Percentiles rank a stretch among this genome's conserved stretches.
phyloP scores from a whole-genome alignment of 148 eudicot species.

The Dysphania ambrosioides region DNA sequence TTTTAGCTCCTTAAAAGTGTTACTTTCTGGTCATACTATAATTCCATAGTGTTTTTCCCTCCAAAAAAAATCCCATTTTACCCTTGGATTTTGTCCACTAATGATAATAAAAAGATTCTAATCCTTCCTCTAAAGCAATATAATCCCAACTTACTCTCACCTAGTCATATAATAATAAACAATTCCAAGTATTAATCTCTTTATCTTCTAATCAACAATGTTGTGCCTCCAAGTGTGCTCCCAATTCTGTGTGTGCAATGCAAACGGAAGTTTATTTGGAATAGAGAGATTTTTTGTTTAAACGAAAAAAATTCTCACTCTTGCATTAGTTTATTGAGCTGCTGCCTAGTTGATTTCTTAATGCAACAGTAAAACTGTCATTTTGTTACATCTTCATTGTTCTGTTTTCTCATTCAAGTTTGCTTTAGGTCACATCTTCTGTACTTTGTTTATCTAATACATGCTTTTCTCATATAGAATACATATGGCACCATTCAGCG shows the following conservation, averaged over 20 bases:
- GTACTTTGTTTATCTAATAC: slow-evolving; percentile 13
- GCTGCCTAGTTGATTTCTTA: neutral
- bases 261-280: too few relatives aligned
- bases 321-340: neutral
- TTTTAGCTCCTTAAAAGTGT: neutral
- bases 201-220: neutral
- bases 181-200: neutral
- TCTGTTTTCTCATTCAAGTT: neutral
- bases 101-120: neutral
- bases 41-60: neutral
- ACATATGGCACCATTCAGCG: slow-evolving; percentile 98
- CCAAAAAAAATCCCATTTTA: neutral
- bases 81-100: neutral
- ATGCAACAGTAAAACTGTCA: neutral
- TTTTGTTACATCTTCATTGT: neutral
- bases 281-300: neutral
- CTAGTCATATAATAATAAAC: neutral
- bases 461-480: slow-evolving; percentile 57
- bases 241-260: neutral
- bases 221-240: neutral
- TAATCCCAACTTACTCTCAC: neutral
- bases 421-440: neutral
- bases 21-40: neutral
- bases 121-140: too few relatives aligned
- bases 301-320: too few relatives aligned